Evolutionary conservation across 1,284 basidiomycete genomes (phyloP), one percentile per base, ranked within the genome.

Genomic region (Tremellales sp.): DNA sequence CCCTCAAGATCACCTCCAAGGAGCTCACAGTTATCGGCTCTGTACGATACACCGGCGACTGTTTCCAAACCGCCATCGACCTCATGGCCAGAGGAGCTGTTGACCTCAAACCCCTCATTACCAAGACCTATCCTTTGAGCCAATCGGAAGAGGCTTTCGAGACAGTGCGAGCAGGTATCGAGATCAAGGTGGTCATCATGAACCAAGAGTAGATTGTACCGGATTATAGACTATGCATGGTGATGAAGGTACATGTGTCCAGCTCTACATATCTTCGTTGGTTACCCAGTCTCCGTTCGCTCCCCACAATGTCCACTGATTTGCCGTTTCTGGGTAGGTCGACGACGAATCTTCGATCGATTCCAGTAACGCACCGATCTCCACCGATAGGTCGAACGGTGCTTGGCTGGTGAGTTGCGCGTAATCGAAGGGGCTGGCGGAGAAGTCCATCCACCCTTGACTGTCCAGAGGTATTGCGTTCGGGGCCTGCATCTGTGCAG

Each of bases 21-120:
- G 87, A 93, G 70, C 67, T 93, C 21, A 79, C 76, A 48, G 76
- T 88, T 67, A 83, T 83, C 56, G 62, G 62, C 10, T 50, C 54
- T 24, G 36, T 60, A 13, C 55, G 59, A 22, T 69, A 69, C 55
- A 61, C 62, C 2, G 47, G 56, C 0, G 53, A 57, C 18, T 60
- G 57, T 32, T 68, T 61, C 50, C 60, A 67, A 18, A 72, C 75
- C 32, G 74, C 75, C 22, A 77, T 80, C 53, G 73, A 74, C 48
- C 69, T 81, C 32, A 73, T 78, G 19, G 67, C 74, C 14, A 68
- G 73, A 16, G 75, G 76, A 1, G 60, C 71, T 28, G 72, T 80
- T 47, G 72, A 78, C 51, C 70, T 80, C 45, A 75, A 74, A 45
- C 73, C 75, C 13, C 59, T 78, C 21, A 68, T 77, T 46, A 74